A percentile compares a stretch with the other conserved stretches of the same genome.
Conservation (phyloP, 139 green algal species). For the Zygnema cylindricum region DNA sequence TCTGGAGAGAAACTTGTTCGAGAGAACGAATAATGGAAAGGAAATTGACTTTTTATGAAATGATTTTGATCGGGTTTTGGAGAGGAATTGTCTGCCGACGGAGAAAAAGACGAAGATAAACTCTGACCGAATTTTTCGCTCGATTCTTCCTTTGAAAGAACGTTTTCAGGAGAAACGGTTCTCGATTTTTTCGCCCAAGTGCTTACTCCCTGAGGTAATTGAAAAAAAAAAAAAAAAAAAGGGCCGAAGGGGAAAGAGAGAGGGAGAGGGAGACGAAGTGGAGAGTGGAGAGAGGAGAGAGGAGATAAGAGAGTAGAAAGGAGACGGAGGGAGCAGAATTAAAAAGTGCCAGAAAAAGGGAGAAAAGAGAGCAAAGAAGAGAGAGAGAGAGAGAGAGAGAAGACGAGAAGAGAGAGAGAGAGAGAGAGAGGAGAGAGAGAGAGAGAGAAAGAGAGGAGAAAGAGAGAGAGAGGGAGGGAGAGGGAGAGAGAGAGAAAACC, state of each 20-base stretch:
- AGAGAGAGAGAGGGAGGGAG: background rate
- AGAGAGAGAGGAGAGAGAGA: background rate
- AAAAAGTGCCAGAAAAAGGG: background rate
- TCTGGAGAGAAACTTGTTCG: background rate
- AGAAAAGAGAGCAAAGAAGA: background rate
- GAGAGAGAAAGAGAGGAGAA: background rate
- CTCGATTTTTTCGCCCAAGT: background rate
- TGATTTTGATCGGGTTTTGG: background rate
- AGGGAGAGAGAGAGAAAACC: conserved; percentile 2
- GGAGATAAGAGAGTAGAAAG: conserved; percentile 3
- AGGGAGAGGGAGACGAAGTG: conserved; percentile 3
- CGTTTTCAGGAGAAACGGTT: background rate
- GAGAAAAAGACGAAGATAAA: background rate
- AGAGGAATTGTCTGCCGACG: background rate
- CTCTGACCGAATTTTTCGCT: background rate
- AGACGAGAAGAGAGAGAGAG: conserved; percentile 1
- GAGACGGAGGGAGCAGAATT: background rate
- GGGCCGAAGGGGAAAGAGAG: conserved; percentile 16
- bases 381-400: conserved; percentile 9
- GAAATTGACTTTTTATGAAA: background rate
- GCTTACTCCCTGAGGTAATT: conserved; percentile 3
- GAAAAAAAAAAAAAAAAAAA: no score
- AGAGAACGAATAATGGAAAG: background rate
- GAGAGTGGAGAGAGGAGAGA: background rate
- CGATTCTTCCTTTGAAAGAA: background rate